A percentile compares a stretch with the other conserved stretches of the same genome.
These are phyloP conservation scores for Backusella psychrophila DNA, from an alignment of 192 early-diverging fungal species.

Conservation along the genomic window DNA sequence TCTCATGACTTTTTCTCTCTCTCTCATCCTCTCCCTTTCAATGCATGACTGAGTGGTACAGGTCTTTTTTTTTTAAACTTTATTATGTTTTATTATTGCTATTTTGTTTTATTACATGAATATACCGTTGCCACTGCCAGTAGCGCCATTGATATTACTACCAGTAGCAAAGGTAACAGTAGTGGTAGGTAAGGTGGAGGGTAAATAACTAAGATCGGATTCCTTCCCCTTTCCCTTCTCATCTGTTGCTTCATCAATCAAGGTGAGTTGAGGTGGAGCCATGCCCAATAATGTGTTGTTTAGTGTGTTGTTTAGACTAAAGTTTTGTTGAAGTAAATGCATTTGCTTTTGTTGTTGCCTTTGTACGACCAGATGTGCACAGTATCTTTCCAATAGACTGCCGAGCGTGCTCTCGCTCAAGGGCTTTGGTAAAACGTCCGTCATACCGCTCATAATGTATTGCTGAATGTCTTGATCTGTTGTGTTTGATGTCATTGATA, in stretches of 20 bases:
- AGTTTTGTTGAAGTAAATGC: conserved; percentile 12
- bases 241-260: background rate
- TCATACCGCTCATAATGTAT: conserved; percentile 71
- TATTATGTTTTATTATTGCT: background rate
- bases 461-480: conserved; percentile 58
- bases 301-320: background rate
- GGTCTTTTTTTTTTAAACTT: background rate
- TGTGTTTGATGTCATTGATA: conserved; percentile 73
- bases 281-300: background rate
- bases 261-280: background rate
- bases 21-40: background rate
- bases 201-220: background rate
- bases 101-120: background rate
- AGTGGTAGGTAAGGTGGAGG: background rate
- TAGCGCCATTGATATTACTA: background rate
- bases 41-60: background rate
- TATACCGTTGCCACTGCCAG: background rate
- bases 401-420: conserved; percentile 47
- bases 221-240: background rate
- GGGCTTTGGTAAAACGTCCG: conserved; percentile 66
- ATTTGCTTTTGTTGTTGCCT: conserved; percentile 5
- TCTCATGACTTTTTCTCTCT: conserved; percentile 1
- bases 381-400: conserved; percentile 56
- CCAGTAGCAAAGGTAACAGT: background rate
- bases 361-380: conserved; percentile 41